phyloP scores from a whole-genome alignment of 1,139 yeast genomes.

The Taiozyma onychis region DNA sequence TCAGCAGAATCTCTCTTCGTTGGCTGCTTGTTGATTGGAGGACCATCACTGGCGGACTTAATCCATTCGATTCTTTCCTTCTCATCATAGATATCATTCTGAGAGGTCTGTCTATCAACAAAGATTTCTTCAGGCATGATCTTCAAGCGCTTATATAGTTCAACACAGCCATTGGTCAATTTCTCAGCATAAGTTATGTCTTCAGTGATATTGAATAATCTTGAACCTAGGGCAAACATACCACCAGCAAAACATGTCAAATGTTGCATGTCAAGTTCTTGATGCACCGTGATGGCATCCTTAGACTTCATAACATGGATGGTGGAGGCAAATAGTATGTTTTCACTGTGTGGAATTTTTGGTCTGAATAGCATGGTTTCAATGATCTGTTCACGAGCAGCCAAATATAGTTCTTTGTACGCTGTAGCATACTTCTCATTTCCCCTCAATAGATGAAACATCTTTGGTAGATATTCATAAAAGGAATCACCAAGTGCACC shows the following conservation, averaged over 20 bases:
- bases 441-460: slow-evolving; percentile 46
- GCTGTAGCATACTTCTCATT: slow-evolving; percentile 22
- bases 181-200: slow-evolving; percentile 56
- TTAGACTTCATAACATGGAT: slow-evolving; percentile 13
- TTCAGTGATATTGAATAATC: slow-evolving; percentile 40
- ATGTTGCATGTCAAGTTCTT: slow-evolving; percentile 39
- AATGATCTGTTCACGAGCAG: slow-evolving; percentile 34
- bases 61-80: slow-evolving; percentile 7
- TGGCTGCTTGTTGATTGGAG: not conserved
- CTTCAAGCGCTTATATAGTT: slow-evolving; percentile 46
- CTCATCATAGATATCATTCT: slow-evolving; percentile 30
- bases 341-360: slow-evolving; percentile 25
- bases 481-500: slow-evolving; percentile 68
- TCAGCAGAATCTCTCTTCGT: not conserved
- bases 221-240: slow-evolving; percentile 64
- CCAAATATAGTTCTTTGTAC: slow-evolving; percentile 28
- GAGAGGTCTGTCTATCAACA: slow-evolving; percentile 27
- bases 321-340: slow-evolving; percentile 23
- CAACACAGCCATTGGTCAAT: slow-evolving; percentile 64
- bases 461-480: slow-evolving; percentile 61
- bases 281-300: slow-evolving; percentile 14
- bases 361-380: slow-evolving; percentile 40
- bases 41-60: not conserved
- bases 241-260: slow-evolving; percentile 74
- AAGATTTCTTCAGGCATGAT: slow-evolving; percentile 40